phyloP scores from a whole-genome alignment of 352 stramenopile species.

The Pilasporangium apinafurcum region DNA sequence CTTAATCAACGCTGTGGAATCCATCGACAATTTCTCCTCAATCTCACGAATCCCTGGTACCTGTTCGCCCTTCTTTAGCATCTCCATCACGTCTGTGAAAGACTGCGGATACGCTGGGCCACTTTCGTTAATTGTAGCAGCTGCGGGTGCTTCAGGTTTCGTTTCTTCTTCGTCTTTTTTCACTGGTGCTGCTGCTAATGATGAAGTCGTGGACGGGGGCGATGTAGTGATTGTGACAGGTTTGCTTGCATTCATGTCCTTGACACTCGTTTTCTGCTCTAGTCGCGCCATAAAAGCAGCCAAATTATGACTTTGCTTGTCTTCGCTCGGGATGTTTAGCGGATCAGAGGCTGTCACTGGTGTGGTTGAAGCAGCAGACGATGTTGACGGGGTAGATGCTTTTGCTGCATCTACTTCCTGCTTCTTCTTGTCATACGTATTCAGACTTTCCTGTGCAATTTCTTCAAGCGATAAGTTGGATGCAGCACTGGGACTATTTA shows the following conservation, averaged over 20 bases:
- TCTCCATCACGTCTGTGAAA: slow-evolving; percentile 69
- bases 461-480: slow-evolving; percentile 50
- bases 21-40: slow-evolving; percentile 65
- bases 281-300: slow-evolving; percentile 50
- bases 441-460: slow-evolving; percentile 31
- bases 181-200: neutral
- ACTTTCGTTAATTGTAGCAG: slow-evolving; percentile 7
- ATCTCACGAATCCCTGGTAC: slow-evolving; percentile 73
- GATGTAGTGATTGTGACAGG: slow-evolving; percentile 4
- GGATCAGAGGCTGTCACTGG: neutral
- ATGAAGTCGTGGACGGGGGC: neutral
- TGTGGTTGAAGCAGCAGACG: slow-evolving; percentile 8
- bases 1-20: slow-evolving; percentile 18
- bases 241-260: slow-evolving; percentile 16
- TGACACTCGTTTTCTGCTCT: slow-evolving; percentile 36
- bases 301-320: slow-evolving; percentile 19
- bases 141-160: slow-evolving; percentile 12
- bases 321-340: neutral
- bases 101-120: slow-evolving; percentile 58
- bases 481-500: slow-evolving; percentile 20
- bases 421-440: slow-evolving; percentile 22
- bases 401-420: slow-evolving; percentile 1
- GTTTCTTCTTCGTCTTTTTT: slow-evolving; percentile 13
- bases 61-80: slow-evolving; percentile 63
- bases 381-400: neutral